Percentiles rank a stretch among this genome's conserved stretches.
Conservation (phyloP, 768 basidiomycete species). For the Sutorius australiensis region DNA sequence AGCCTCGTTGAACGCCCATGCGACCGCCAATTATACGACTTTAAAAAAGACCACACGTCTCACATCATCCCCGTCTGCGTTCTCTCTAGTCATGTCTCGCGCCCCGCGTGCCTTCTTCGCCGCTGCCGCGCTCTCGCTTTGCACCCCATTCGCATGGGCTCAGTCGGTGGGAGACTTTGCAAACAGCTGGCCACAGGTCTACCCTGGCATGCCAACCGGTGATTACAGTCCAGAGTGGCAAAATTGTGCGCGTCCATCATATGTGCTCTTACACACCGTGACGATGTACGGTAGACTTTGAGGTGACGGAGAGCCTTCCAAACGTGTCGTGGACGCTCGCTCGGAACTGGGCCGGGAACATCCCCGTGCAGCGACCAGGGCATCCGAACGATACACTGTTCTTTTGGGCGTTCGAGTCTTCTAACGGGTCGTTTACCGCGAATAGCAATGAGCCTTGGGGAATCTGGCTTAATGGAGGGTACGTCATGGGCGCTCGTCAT, state of each 20-base stretch:
- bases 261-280: background rate
- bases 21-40: background rate
- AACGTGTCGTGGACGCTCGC: conserved; percentile 51
- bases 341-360: conserved; percentile 58
- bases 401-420: conserved; percentile 60
- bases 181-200: conserved; percentile 35
- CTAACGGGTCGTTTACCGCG: conserved; percentile 50
- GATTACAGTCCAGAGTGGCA: conserved; percentile 61
- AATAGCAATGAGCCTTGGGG: conserved; percentile 53
- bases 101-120: background rate
- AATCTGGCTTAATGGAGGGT: conserved; percentile 74
- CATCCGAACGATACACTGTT: conserved; percentile 66
- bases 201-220: conserved; percentile 40
- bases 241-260: conserved; percentile 39
- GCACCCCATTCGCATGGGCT: background rate
- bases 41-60: background rate
- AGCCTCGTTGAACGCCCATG: background rate
- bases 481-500: conserved; percentile 11
- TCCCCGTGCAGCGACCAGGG: conserved; percentile 55
- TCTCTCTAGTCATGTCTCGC: background rate
- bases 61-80: background rate
- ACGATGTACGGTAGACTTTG: conserved; percentile 43
- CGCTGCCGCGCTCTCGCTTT: too few relatives aligned
- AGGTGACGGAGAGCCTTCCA: conserved; percentile 53
- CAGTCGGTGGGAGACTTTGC: background rate